Conservation (phyloP, 176 grass and related monocot genomes). For the Musa itinerans region DNA sequence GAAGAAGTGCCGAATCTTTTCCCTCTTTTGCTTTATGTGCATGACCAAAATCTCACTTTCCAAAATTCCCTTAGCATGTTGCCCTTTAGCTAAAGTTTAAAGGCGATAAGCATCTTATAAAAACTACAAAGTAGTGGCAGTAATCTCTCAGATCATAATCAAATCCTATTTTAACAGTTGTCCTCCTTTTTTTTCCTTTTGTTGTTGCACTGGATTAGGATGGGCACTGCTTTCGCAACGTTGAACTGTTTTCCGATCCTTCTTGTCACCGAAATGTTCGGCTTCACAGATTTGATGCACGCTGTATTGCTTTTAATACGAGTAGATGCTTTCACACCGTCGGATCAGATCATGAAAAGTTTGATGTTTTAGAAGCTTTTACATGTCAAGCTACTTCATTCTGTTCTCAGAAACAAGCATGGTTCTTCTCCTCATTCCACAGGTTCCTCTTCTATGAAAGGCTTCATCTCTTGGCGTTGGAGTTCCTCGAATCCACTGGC, state of each 20-base stretch:
- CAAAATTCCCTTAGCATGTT: constrained; percentile 5
- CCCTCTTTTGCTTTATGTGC: constrained; percentile 7
- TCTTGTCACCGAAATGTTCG: background rate
- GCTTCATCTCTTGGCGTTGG: background rate
- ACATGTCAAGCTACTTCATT: background rate
- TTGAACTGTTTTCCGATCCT: background rate
- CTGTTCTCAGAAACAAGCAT: background rate
- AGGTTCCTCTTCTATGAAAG: background rate
- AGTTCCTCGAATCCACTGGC: background rate
- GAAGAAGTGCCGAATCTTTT: background rate
- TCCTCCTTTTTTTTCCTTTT: background rate
- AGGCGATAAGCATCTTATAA: background rate
- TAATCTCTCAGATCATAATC: background rate
- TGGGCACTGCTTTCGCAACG: background rate
- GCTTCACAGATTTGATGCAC: background rate
- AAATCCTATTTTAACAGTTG: background rate
- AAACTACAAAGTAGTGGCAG: background rate
- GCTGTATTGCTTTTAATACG: background rate
- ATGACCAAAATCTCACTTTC: constrained; percentile 1
- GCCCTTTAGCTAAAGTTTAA: background rate
- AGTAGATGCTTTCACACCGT: background rate
- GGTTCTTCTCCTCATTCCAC: background rate
- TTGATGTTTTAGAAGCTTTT: background rate
- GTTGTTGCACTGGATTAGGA: constrained; percentile 1
- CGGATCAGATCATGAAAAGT: background rate